Conservation (phyloP, 306 rosid genomes). For the Gastrolobium bilobum region DNA sequence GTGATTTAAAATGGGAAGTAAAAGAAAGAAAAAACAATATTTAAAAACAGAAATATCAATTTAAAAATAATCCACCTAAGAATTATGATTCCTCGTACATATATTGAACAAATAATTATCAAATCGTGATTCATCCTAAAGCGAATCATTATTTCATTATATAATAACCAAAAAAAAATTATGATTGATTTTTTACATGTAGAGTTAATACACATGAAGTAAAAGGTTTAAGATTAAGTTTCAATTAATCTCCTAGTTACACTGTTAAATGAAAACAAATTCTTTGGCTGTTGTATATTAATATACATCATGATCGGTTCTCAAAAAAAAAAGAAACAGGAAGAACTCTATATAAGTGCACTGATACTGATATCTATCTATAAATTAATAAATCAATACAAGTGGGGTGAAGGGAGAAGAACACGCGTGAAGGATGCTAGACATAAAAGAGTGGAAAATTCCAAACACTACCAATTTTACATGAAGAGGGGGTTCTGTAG, state of each 20-base stretch:
- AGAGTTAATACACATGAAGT: too few species aligned
- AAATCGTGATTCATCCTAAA: too few species aligned
- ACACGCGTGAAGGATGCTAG: neutral
- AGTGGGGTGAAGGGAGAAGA: neutral
- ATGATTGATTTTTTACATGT: too few species aligned
- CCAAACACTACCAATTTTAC: conserved; percentile 7
- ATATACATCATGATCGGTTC: neutral
- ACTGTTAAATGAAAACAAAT: neutral
- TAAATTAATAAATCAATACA: neutral
- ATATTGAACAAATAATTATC: too few species aligned
- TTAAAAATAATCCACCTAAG: too few species aligned
- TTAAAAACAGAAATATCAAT: too few species aligned
- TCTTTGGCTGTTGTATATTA: neutral
- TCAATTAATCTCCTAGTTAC: neutral
- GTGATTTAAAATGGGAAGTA: too few species aligned
- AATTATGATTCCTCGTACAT: too few species aligned
- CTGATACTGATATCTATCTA: neutral
- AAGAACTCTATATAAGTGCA: neutral
- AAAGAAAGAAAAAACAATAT: too few species aligned
- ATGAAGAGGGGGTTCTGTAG: conserved; percentile 41
- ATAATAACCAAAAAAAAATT: too few species aligned
- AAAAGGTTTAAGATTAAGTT: neutral
- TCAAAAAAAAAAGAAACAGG: too few species aligned
- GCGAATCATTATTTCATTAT: too few species aligned
- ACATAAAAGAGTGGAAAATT: neutral